These are phyloP conservation scores for Diplodia corticola DNA, from an alignment of 2,329 filamentous ascomycete species.

Conservation along the genomic window DNA sequence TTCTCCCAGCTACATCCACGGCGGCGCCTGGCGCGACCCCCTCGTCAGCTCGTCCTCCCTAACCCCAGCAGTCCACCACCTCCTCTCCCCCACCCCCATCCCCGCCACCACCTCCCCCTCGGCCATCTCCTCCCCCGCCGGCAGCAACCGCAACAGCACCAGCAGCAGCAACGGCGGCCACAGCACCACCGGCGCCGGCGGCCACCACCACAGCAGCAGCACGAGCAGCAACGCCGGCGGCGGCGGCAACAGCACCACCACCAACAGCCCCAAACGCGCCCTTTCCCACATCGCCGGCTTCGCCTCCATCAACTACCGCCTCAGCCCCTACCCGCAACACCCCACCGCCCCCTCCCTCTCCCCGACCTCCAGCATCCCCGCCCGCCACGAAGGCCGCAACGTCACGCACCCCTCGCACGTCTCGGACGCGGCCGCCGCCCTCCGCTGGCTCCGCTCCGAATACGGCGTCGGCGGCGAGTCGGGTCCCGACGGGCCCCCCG, in stretches of 20 bases:
- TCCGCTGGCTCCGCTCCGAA: slow-evolving; percentile 52
- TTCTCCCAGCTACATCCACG: slow-evolving; percentile 47
- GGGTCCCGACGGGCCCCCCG: neutral
- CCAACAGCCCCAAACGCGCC: slow-evolving; percentile 29
- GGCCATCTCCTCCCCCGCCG: slow-evolving; percentile 30
- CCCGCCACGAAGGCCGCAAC: slow-evolving; percentile 50
- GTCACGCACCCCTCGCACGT: slow-evolving; percentile 63
- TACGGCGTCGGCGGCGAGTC: slow-evolving; percentile 44
- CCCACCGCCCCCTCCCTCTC: slow-evolving; percentile 49
- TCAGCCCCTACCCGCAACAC: slow-evolving; percentile 54
- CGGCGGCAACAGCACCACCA: slow-evolving; percentile 24
- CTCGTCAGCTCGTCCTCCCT: slow-evolving; percentile 40
- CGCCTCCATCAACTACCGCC: slow-evolving; percentile 65
- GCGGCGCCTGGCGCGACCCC: slow-evolving; percentile 53
- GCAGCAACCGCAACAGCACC: slow-evolving; percentile 29
- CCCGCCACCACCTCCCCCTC: slow-evolving; percentile 24
- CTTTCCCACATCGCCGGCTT: slow-evolving; percentile 57
- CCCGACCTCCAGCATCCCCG: slow-evolving; percentile 40
- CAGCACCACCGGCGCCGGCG: slow-evolving; percentile 56
- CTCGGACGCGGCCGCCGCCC: slow-evolving; percentile 54
- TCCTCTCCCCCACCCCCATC: slow-evolving; percentile 35
- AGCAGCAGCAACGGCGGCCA: slow-evolving; percentile 57
- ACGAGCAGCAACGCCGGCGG: slow-evolving; percentile 30
- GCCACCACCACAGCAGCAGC: slow-evolving; percentile 30
- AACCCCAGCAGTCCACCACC: slow-evolving; percentile 38